Evolutionary conservation across 257 asterid genomes (phyloP).

Genomic region (Cinchona pubescens): DNA sequence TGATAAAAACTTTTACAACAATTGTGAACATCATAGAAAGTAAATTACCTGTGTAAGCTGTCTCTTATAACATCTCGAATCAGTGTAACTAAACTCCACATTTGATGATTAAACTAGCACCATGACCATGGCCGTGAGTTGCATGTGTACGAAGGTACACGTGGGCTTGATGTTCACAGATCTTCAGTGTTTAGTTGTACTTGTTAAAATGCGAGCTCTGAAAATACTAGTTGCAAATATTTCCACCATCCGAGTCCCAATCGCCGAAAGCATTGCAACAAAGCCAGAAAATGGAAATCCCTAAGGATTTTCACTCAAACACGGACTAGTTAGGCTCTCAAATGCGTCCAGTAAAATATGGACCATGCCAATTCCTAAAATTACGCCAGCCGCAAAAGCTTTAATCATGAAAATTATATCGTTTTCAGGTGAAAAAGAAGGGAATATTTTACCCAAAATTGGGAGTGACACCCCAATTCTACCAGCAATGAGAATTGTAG

Average conservation of each 20-base stretch:
- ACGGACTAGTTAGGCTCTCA: conserved; percentile 14
- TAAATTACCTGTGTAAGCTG: conserved; percentile 26
- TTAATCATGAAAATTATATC: conserved; percentile 23
- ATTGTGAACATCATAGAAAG: too few relatives aligned
- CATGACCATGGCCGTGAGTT: conserved; percentile 30
- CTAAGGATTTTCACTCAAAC: conserved; percentile 21
- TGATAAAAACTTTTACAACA: too few relatives aligned
- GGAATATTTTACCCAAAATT: conserved; percentile 16
- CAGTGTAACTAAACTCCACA: background rate
- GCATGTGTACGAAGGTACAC: conserved; percentile 16
- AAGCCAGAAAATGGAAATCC: conserved; percentile 29
- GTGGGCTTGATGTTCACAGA: conserved; percentile 7
- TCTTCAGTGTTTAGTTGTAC: background rate
- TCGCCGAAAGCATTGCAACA: conserved; percentile 28
- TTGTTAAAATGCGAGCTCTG: background rate
- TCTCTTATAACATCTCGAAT: conserved; percentile 23
- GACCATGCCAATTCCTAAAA: conserved; percentile 24
- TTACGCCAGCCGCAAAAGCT: conserved; percentile 32
- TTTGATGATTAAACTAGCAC: conserved; percentile 3
- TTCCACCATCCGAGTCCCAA: conserved; percentile 27
- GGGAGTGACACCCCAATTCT: conserved; percentile 28
- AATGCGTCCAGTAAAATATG: conserved; percentile 30
- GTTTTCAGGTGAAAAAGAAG: conserved; percentile 22
- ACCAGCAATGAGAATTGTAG: conserved; percentile 22
- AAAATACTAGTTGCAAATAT: conserved; percentile 18